Evolutionary conservation across 176 grass and related monocot species (phyloP), one percentile per base, ranked within the genome.

Genomic region (Urochloa ruziziensis): DNA sequence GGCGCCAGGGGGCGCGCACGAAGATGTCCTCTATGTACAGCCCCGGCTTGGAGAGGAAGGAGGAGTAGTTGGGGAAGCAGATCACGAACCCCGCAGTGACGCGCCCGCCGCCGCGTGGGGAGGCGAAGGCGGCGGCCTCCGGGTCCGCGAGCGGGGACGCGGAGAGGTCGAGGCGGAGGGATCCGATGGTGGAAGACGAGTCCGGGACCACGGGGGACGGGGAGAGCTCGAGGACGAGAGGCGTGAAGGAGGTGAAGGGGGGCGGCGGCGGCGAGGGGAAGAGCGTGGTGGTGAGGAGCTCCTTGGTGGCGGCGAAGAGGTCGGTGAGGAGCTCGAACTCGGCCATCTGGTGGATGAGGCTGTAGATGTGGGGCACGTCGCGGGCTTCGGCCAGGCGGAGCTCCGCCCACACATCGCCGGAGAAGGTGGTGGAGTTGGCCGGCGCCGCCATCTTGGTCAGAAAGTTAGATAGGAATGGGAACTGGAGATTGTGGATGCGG

Each of bases 251-350:
- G 58, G 70, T 79, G 84, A 94, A 94, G 19, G 79, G 83, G 15
- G 87, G 89, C 7, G 58, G 89, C 1, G 76, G 51, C 64, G 89
- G 62, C 21, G 92, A 64, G 15, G 92, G 89, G 67, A 91, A 91
- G 77, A 94, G 89, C 21, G 81, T 85, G 72, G 89, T 73, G 28
- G 83, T 81, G 81, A 89, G 86, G 35, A 82, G 88, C 36, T 77
- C 69, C 27, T 91, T 69, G 34, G 89, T 94, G 72, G 96, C 52
- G 33, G 93, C 82, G 93, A 95, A 98, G 80, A 98, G 93, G 68
- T 98, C 65, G 4, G 91, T 95, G 39, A 98, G 89, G 33, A 77
- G 91, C 89, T 95, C 93, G 80, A 98, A 98, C 77, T 92, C 93
- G 24, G 96, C 91, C 96, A 95, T 95, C 83, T 94, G 96, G 56